Evolutionary conservation across 2,329 filamentous ascomycete genomes (phyloP), one percentile per base, ranked within the genome.

Genomic region (Sporothrix phasma): DNA sequence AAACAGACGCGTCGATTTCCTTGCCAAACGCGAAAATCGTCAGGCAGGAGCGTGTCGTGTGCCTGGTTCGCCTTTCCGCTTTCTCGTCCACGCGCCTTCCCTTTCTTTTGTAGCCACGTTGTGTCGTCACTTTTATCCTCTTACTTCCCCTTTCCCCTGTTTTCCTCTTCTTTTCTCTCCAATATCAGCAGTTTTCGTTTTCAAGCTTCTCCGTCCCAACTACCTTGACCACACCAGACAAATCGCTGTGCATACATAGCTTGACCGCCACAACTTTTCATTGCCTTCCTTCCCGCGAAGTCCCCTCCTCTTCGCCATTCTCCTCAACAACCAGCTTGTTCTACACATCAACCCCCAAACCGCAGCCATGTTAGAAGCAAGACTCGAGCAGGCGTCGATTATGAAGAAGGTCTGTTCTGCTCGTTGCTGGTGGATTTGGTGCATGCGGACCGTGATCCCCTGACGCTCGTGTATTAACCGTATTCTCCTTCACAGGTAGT

Each of bases 331-430:
- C 54, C 41, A 22, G 29, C 53, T 13, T 41, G 45, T 54, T 47
- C 43, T 24, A 37, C 26, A 46, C 64, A 56, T 31, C 54, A 58
- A 13, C n/a, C 46, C 47, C 62, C 47, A 64, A 62, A 63, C 63
- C 51, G 67, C 73, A 81, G 80, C 75, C 68, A 84, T 97, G 93
- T 87, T 99, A 81, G 94, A 99, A 85, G 94, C 94, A 85, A 89
- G 92, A 79, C 85, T 99, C 78, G 89, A 94, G 76, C 92, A 97
- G 83, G 93, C 95, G 68, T 84, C 86, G 74, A 83, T 96, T 76
- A 85, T 99, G 76, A 99, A 99, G 84, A 96, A 94, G 89, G 92
- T 93, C 78, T 67, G 77, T 66, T n/a, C 37, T 43, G 5, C 15
- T 17, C 39, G 39, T 43, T n/a, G 41, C 41, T n/a, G 2, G 4